Evolutionary conservation across 2,329 filamentous ascomycete genomes (phyloP), one percentile per base, ranked within the genome.

Genomic region (Ceratocystis variospora): DNA sequence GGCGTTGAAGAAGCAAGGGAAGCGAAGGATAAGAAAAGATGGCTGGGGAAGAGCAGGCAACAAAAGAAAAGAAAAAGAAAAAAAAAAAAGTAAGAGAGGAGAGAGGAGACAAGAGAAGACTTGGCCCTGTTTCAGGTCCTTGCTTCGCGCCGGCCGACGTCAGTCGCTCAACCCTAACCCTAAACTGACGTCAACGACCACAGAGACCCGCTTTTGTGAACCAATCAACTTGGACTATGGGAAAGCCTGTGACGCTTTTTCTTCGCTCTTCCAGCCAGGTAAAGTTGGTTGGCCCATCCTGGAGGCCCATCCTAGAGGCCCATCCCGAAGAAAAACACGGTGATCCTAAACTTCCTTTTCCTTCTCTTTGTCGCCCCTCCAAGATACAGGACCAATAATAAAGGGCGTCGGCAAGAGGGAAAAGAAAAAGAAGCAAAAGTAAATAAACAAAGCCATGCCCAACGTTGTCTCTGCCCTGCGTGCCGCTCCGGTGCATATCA

Each of bases 121-220:
- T 50, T 50, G 46, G 15, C 46, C 46, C 46, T 57, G 50, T 57
- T 57, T 57, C 50, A 57, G 50, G 28, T 28, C 50, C 50, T 57
- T 25, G 50, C 22, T 31, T 57, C 22, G 25, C 25, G 50, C 50
- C 50, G 50, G 50, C 19, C 50, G 50, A 25, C 25, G 25, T 10
- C 10, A 10, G 22, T 28, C 50, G n/a, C n/a, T n/a, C n/a, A 17
- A 57, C 50, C 50, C 50, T 57, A 57, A 57, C 50, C 50, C 50
- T 57, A 57, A 6, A 31, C 12, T 3, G 50, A 25, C 50, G 50
- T 28, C 50, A 57, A 12, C 25, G n/a, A n/a, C n/a, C 17, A 22
- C 46, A 10, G 46, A 50, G 46, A n/a, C 10, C 50, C 50, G 3
- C 22, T 28, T 28, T 57, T 57, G 15, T 15, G 22, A 57, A 22